These are phyloP conservation scores for Sanghuangporus baumii DNA, from an alignment of 1,284 basidiomycete genomes.

Conservation along the genomic window DNA sequence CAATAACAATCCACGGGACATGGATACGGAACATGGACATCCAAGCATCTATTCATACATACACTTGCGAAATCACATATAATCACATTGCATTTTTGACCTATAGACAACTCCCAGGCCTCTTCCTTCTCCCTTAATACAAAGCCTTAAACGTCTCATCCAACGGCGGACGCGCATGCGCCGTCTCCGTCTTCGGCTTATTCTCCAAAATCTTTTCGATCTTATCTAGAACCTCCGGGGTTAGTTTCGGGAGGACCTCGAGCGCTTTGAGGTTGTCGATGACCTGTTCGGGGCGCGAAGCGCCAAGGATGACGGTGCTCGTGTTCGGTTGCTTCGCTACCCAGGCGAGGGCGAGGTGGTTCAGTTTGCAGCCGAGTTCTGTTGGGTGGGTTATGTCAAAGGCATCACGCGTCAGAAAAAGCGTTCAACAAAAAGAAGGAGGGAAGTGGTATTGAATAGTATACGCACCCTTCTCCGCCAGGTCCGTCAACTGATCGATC, in stretches of 20 bases:
- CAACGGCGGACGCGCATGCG: background rate
- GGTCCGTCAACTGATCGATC: slow-evolving; percentile 58
- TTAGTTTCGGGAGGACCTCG: slow-evolving; percentile 64
- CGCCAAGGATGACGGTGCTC: slow-evolving; percentile 56
- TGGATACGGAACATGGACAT: background rate
- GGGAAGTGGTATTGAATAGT: slow-evolving; percentile 19
- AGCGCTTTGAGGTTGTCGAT: slow-evolving; percentile 66
- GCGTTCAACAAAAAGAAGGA: background rate
- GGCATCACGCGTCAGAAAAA: slow-evolving; percentile 11
- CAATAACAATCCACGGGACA: background rate
- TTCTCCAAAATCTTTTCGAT: slow-evolving; percentile 63
- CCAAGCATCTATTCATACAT: background rate
- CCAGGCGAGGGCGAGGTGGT: slow-evolving; percentile 71
- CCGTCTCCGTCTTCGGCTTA: slow-evolving; percentile 34
- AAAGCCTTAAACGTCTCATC: background rate
- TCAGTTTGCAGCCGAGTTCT: slow-evolving; percentile 51
- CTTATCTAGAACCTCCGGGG: slow-evolving; percentile 54
- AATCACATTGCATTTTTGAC: background rate
- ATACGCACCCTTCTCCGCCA: slow-evolving; percentile 42
- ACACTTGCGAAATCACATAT: background rate
- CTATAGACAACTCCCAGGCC: background rate
- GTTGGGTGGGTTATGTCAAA: slow-evolving; percentile 21
- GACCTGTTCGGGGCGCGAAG: slow-evolving; percentile 53
- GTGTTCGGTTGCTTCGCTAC: slow-evolving; percentile 59
- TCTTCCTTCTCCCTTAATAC: background rate